Conservation (phyloP, 371 early-diverging fungal species). For the Mucor velutinosus region DNA sequence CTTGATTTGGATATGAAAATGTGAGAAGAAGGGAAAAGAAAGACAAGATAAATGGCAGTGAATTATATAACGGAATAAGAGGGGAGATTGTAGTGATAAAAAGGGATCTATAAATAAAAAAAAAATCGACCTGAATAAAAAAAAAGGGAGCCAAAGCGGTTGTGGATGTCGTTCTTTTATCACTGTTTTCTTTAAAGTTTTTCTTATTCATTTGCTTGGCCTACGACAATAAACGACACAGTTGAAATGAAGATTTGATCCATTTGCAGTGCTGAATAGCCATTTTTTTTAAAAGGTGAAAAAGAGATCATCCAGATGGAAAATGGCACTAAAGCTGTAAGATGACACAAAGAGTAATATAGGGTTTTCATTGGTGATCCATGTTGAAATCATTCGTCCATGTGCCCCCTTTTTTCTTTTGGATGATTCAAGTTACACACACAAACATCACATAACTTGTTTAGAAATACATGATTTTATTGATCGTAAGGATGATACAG, state of each 20-base stretch:
- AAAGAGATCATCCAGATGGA: background rate
- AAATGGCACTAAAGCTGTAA: background rate
- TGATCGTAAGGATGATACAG: conserved; percentile 2
- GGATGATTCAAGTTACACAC: background rate
- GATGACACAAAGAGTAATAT: background rate
- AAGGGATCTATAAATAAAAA: conserved; percentile 1
- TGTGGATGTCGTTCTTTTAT: background rate
- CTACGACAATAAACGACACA: background rate
- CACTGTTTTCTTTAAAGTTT: background rate
- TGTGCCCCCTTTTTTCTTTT: background rate
- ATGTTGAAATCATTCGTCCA: conserved; percentile 3
- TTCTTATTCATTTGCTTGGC: background rate
- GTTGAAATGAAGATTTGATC: background rate
- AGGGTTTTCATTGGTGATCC: background rate
- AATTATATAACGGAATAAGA: conserved; percentile 5
- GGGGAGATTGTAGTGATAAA: background rate
- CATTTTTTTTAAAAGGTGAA: background rate
- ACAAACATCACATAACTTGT: background rate
- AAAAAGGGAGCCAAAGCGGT: background rate
- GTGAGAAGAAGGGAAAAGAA: conserved; percentile 16
- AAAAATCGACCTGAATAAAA: background rate
- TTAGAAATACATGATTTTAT: conserved; percentile 1
- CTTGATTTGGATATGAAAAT: background rate
- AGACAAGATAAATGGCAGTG: background rate
- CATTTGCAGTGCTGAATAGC: background rate